phyloP scores from a whole-genome alignment of 108 stramenopile species.

The Conticribra weissflogii region DNA sequence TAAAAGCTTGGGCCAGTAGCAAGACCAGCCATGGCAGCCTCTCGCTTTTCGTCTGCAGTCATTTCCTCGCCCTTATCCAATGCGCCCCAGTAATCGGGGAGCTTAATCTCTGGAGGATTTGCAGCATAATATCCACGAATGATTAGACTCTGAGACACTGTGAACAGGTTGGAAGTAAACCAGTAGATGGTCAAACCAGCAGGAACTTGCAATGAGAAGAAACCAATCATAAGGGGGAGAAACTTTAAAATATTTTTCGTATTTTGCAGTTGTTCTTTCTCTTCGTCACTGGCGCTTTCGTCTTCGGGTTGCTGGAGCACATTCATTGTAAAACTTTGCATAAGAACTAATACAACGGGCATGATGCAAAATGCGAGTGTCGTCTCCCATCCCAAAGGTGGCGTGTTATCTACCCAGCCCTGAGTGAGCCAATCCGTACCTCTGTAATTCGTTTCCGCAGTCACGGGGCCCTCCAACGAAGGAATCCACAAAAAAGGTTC shows the following conservation, averaged over 20 bases:
- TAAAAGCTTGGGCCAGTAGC: conserved; percentile 72
- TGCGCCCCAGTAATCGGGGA: conserved; percentile 89
- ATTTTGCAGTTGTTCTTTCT: conserved; percentile 64
- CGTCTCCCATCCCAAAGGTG: conserved; percentile 92
- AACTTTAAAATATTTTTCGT: conserved; percentile 85
- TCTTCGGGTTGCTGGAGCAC: conserved; percentile 81
- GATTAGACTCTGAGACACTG: conserved; percentile 75
- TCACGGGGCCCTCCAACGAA: conserved; percentile 90
- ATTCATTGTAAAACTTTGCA: conserved; percentile 87
- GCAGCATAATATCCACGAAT: conserved; percentile 79
- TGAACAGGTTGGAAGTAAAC: conserved; percentile 92
- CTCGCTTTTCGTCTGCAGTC: conserved; percentile 76
- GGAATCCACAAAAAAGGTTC: conserved; percentile 97
- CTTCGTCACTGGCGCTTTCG: conserved; percentile 65
- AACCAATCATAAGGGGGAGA: conserved; percentile 94
- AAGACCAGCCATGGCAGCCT: conserved; percentile 79
- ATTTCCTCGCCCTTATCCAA: conserved; percentile 76
- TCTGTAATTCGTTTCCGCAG: conserved; percentile 71
- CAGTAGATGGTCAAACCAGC: conserved; percentile 97
- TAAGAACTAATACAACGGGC: conserved; percentile 87
- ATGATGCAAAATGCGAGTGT: conserved; percentile 90
- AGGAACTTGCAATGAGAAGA: conserved; percentile 94
- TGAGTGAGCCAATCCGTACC: conserved; percentile 86
- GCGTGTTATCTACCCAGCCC: conserved; percentile 70
- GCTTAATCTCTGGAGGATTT: conserved; percentile 84